Percentiles rank a stretch among this genome's conserved stretches.
Conservation (phyloP, 257 asterid species). For the Plantago ovata region DNA sequence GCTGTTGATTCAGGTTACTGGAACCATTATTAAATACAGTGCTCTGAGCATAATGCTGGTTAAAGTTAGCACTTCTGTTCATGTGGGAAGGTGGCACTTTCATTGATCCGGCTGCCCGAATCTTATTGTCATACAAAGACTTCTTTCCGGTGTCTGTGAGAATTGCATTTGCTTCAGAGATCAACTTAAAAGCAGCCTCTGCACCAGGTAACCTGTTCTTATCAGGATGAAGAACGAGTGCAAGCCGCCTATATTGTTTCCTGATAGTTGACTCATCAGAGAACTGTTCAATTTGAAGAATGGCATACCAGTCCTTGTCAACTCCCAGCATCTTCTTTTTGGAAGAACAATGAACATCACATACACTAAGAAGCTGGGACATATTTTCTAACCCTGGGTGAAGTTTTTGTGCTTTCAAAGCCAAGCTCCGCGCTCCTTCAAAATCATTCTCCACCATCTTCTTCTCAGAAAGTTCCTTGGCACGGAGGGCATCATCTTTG, state of each 20-base stretch:
- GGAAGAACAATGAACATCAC: constrained; percentile 75
- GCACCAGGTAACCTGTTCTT: constrained; percentile 87
- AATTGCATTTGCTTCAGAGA: constrained; percentile 68
- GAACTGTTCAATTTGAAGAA: constrained; percentile 57
- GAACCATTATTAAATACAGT: constrained; percentile 32
- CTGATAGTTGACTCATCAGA: constrained; percentile 56
- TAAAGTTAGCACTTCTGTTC: constrained; percentile 28
- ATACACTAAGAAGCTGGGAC: constrained; percentile 58
- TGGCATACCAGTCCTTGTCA: constrained; percentile 75
- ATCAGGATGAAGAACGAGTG: constrained; percentile 84
- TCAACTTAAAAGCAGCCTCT: constrained; percentile 83
- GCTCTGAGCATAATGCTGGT: constrained; percentile 30
- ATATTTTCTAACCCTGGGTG: constrained; percentile 75
- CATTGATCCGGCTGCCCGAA: constrained; percentile 30
- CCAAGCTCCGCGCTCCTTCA: constrained; percentile 59
- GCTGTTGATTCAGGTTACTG: constrained; percentile 33
- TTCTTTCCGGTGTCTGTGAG: constrained; percentile 63
- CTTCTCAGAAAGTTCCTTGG: constrained; percentile 60
- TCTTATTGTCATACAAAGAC: constrained; percentile 46
- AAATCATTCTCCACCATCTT: constrained; percentile 64
- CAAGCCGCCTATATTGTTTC: constrained; percentile 77
- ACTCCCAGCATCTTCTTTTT: constrained; percentile 38
- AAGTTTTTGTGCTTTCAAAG: constrained; percentile 59
- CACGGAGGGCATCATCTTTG: constrained; percentile 79
- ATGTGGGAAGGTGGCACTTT: constrained; percentile 43